Evolutionary conservation across 352 stramenopile genomes (phyloP).

Genomic region (Halophytophthora batemanensis): DNA sequence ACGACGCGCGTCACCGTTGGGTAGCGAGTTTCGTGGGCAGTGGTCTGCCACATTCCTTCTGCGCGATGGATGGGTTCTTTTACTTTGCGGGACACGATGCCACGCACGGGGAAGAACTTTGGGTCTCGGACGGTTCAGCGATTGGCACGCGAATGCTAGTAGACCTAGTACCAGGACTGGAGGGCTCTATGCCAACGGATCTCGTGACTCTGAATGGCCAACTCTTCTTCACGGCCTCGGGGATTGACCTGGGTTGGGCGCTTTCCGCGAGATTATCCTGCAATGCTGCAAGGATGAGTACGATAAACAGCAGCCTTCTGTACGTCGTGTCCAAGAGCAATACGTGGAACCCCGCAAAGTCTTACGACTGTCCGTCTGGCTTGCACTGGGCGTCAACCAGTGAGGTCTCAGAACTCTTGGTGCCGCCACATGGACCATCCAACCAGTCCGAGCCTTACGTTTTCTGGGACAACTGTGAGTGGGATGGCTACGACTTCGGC

Average conservation of each 20-base stretch:
- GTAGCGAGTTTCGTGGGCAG: conserved; percentile 16
- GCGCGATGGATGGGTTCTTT: conserved; percentile 20
- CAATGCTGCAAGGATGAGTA: conserved; percentile 40
- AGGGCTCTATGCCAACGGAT: conserved; percentile 30
- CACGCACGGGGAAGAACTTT: conserved; percentile 59
- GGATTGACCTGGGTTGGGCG: conserved; percentile 57
- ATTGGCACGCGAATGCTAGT: conserved; percentile 43
- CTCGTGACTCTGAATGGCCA: conserved; percentile 39
- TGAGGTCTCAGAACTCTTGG: conserved; percentile 28
- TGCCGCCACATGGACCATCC: neutral
- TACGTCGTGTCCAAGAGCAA: conserved; percentile 55
- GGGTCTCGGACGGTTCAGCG: conserved; percentile 46
- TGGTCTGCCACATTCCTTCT: conserved; percentile 17
- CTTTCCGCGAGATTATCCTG: conserved; percentile 27
- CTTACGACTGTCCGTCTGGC: conserved; percentile 72
- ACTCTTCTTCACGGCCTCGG: conserved; percentile 69
- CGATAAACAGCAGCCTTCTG: conserved; percentile 31
- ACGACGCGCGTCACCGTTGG: conserved; percentile 26
- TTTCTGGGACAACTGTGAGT: conserved; percentile 78
- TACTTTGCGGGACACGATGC: conserved; percentile 47
- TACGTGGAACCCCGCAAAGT: conserved; percentile 36
- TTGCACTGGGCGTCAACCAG: conserved; percentile 65
- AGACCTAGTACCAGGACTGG: conserved; percentile 56
- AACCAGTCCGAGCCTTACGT: conserved; percentile 38
- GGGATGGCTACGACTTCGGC: conserved; percentile 57